Evolutionary conservation across 2,329 filamentous ascomycete genomes (phyloP).

Genomic region (Penicillium sclerotigenum): DNA sequence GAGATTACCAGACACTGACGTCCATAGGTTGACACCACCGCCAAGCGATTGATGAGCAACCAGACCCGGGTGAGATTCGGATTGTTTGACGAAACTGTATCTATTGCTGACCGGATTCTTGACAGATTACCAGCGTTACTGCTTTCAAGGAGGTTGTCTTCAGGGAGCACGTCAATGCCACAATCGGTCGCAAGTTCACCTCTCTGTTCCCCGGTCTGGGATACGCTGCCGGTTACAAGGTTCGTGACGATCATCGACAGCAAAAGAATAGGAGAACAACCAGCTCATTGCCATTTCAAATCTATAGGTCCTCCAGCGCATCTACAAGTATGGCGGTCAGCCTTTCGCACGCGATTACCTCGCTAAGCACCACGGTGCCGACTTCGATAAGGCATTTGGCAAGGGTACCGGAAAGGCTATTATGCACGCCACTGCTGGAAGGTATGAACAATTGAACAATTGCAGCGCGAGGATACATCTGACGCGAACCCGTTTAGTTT

Average conservation of each 20-base stretch:
- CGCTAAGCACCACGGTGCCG: slow-evolving; percentile 69
- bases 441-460: slow-evolving; percentile 47
- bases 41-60: slow-evolving; percentile 99
- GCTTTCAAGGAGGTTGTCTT: slow-evolving; percentile 91
- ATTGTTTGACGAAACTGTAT: background rate
- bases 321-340: slow-evolving; percentile 99
- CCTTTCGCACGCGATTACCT: slow-evolving; percentile 92
- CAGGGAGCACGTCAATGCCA: slow-evolving; percentile 75
- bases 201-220: slow-evolving; percentile 95
- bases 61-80: slow-evolving; percentile 62
- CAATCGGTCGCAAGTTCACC: slow-evolving; percentile 74
- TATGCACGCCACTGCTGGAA: slow-evolving; percentile 94
- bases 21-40: slow-evolving; percentile 86
- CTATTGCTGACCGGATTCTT: slow-evolving; percentile 3
- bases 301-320: slow-evolving; percentile 73
- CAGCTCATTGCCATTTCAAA: slow-evolving; percentile 12
- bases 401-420: slow-evolving; percentile 98
- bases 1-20: slow-evolving; percentile 21
- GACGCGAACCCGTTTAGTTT: slow-evolving; percentile 53
- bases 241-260: slow-evolving; percentile 32
- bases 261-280: background rate
- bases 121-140: slow-evolving; percentile 54
- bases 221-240: slow-evolving; percentile 97
- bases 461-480: background rate
- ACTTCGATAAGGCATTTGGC: slow-evolving; percentile 87